A percentile compares a stretch with the other conserved stretches of the same genome.
Evolutionary conservation across 208 protist genomes (phyloP).

Genomic region (Acanthamoeba sp.): DNA sequence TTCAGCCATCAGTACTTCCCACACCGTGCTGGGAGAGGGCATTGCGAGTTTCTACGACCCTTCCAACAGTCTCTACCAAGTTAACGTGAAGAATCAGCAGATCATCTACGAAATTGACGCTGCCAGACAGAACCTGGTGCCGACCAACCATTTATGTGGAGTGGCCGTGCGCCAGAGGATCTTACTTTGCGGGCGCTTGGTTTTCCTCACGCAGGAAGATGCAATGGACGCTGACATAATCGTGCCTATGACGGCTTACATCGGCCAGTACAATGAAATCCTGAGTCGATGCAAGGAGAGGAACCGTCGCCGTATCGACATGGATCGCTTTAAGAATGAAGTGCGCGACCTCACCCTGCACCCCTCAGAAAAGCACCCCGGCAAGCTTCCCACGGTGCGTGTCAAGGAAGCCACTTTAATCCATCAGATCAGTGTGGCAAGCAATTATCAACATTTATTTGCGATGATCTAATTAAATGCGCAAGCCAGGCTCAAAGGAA

Average conservation of each 20-base stretch:
- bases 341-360: slow-evolving; percentile 59
- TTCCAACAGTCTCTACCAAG: not conserved
- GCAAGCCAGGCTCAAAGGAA: slow-evolving; percentile 69
- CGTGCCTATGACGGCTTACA: slow-evolving; percentile 42
- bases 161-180: not conserved
- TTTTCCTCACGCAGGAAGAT: not conserved
- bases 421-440: not conserved
- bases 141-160: not conserved
- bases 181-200: not conserved
- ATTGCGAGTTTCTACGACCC: slow-evolving; percentile 57
- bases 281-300: slow-evolving; percentile 49
- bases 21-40: slow-evolving; percentile 34
- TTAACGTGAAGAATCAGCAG: slow-evolving; percentile 59
- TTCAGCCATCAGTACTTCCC: slow-evolving; percentile 39
- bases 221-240: slow-evolving; percentile 17
- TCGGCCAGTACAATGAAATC: slow-evolving; percentile 58
- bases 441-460: no score
- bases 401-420: no score
- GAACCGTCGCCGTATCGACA: slow-evolving; percentile 24
- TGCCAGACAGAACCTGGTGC: slow-evolving; percentile 19
- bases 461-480: no score
- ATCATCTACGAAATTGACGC: slow-evolving; percentile 52
- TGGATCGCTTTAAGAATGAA: slow-evolving; percentile 68
- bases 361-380: slow-evolving; percentile 54
- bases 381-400: slow-evolving; percentile 16